These are phyloP conservation scores for Mentha longifolia DNA, from an alignment of 257 asterid species.

Conservation along the genomic window DNA sequence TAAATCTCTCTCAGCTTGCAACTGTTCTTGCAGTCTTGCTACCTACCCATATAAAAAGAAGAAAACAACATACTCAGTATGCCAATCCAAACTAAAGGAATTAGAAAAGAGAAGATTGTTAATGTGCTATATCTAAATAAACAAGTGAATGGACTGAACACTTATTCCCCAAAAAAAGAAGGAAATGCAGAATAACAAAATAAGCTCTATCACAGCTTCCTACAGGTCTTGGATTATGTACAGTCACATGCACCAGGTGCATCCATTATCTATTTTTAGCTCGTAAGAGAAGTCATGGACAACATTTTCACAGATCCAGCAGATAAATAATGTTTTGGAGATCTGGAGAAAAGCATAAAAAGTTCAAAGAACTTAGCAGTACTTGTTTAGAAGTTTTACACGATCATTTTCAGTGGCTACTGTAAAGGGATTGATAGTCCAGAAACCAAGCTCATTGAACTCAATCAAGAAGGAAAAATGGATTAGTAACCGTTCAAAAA, in stretches of 20 bases:
- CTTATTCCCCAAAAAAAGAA: neutral
- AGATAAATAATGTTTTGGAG: neutral
- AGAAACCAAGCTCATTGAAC: no score
- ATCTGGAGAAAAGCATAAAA: neutral
- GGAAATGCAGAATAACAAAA: neutral
- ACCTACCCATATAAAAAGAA: conserved; percentile 50
- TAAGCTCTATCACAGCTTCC: neutral
- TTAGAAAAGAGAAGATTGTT: neutral
- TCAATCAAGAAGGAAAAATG: no score
- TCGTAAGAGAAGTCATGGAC: no score
- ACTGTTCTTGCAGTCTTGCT: conserved; percentile 93
- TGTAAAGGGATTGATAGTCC: no score
- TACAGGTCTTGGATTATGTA: no score
- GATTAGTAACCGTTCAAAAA: no score
- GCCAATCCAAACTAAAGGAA: neutral
- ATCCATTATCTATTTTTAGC: no score
- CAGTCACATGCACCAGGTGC: no score
- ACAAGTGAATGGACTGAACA: neutral
- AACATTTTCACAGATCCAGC: neutral
- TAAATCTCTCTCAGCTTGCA: conserved; percentile 97
- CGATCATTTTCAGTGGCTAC: neutral
- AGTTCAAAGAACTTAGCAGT: neutral
- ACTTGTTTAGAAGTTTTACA: neutral
- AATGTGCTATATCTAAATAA: neutral
- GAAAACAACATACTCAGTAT: conserved; percentile 27